A percentile compares a stretch with the other conserved stretches of the same genome.
Conservation (phyloP, 2,329 filamentous ascomycete species). For the Uncinocarpus reesii region DNA sequence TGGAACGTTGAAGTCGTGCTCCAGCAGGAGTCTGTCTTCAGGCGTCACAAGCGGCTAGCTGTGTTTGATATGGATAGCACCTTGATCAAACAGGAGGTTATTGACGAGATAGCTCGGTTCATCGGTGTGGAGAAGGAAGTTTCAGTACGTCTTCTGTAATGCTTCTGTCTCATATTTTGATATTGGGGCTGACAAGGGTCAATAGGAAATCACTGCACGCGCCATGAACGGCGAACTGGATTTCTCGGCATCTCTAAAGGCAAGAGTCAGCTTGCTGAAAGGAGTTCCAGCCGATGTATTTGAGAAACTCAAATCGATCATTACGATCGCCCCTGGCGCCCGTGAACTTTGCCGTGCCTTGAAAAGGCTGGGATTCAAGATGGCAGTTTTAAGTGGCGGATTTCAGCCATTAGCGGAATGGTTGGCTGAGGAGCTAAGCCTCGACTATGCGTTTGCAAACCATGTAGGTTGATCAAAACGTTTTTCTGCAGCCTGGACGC, state of each 20-base stretch:
- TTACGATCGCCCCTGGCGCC: slow-evolving; percentile 75
- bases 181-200: slow-evolving; percentile 9
- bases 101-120: slow-evolving; percentile 82
- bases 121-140: slow-evolving; percentile 75
- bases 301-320: slow-evolving; percentile 59
- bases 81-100: slow-evolving; percentile 92
- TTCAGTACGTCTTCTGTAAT: slow-evolving; percentile 40
- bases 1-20: slow-evolving; percentile 81
- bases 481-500: slow-evolving; percentile 6
- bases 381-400: slow-evolving; percentile 82
- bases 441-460: slow-evolving; percentile 85
- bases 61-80: slow-evolving; percentile 99
- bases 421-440: slow-evolving; percentile 67
- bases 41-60: slow-evolving; percentile 71
- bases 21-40: slow-evolving; percentile 61
- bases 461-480: slow-evolving; percentile 47
- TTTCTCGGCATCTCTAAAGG: slow-evolving; percentile 73
- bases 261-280: slow-evolving; percentile 68
- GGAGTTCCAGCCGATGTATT: slow-evolving; percentile 73
- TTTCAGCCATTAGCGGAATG: slow-evolving; percentile 83
- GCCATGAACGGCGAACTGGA: slow-evolving; percentile 96
- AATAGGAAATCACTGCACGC: slow-evolving; percentile 66
- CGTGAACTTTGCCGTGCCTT: slow-evolving; percentile 62
- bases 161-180: not conserved
- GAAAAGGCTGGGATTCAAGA: slow-evolving; percentile 70